Base-by-base conservation (phyloP, 345 rosid species). In the Hypericum perforatum region DNA sequence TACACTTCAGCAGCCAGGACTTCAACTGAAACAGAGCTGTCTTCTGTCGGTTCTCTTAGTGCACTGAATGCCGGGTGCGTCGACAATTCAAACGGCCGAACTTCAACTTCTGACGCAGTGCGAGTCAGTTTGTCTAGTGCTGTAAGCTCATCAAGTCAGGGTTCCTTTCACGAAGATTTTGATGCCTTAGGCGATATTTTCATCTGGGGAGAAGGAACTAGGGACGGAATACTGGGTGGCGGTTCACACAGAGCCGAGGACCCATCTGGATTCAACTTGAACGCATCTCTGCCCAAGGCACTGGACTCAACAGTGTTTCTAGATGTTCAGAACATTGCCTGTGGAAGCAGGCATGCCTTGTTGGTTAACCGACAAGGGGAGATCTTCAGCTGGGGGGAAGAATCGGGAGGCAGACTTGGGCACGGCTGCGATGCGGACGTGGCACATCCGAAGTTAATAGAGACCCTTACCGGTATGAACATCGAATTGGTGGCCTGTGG, bases 331-430 rank as follows among this genome's bases (percentile, higher is more conserved):
- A 70, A 62, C 62, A 74, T 90, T 36, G 88, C 94, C 52, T 90
- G 97, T 70, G 95, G 97, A 71, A 57, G 73, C 64, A 78, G 66
- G 71, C 97, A 90, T 77, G 95, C 95, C n/a, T 73, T 71, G 59
- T 63, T 90, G 60, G 80, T 86, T 54, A 86, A 85, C 40, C 84
- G 76, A 65, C 79, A 80, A 62, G 97, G 95, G 47, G 85, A 84
- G 64, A 80, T 84, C 65, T 86, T 82, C 59, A 90, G 94, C 60
- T 90, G 95, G 95, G 97, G 97, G 13, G 85, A 84, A 54, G 97
- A 76, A 59, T 62, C 59, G 48, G 91, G 94, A 46, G 97, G 97
- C 32, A 80, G 84, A 75, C 94, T 90, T 45, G 97, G 97, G 55
- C 94, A 84, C 69, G 95, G 97, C 32, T 14, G 64, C 62, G 89